Percentiles rank a stretch among this genome's conserved stretches.
These are phyloP conservation scores for Euclidium syriacum DNA, from an alignment of 345 rosid species.

Conservation along the genomic window DNA sequence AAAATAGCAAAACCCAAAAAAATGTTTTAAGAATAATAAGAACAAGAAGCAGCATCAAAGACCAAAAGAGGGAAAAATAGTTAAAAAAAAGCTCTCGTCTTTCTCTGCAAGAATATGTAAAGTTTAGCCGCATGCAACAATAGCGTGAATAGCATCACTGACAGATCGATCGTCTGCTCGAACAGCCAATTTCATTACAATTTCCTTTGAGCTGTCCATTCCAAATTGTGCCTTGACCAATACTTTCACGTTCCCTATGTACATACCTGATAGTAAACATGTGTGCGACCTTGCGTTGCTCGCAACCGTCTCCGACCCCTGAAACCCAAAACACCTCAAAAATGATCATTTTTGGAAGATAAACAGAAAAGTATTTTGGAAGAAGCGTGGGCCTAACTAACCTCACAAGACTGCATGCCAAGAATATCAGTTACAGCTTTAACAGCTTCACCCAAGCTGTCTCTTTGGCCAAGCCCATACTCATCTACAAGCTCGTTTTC, in stretches of 20 bases:
- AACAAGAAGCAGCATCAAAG: background rate
- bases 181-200: slow-evolving; percentile 85
- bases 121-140: slow-evolving; percentile 79
- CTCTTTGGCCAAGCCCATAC: slow-evolving; percentile 95
- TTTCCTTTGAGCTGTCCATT: slow-evolving; percentile 69
- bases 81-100: background rate
- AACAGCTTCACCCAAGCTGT: slow-evolving; percentile 78
- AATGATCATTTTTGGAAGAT: no score
- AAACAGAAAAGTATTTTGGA: no score
- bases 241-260: slow-evolving; percentile 79
- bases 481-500: slow-evolving; percentile 87
- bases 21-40: background rate
- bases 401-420: slow-evolving; percentile 99
- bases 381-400: no score
- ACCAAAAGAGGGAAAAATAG: background rate
- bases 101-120: background rate
- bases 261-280: slow-evolving; percentile 79
- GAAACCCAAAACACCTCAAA: no score
- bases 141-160: slow-evolving; percentile 82
- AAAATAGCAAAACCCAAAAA: background rate
- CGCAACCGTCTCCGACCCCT: slow-evolving; percentile 86
- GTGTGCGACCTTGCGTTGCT: slow-evolving; percentile 94
- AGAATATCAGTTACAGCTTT: slow-evolving; percentile 85
- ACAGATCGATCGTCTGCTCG: slow-evolving; percentile 75
- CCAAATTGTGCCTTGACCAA: slow-evolving; percentile 84